These are phyloP conservation scores for Lagenaria siceraria DNA, from an alignment of 306 rosid species.

Conservation along the genomic window DNA sequence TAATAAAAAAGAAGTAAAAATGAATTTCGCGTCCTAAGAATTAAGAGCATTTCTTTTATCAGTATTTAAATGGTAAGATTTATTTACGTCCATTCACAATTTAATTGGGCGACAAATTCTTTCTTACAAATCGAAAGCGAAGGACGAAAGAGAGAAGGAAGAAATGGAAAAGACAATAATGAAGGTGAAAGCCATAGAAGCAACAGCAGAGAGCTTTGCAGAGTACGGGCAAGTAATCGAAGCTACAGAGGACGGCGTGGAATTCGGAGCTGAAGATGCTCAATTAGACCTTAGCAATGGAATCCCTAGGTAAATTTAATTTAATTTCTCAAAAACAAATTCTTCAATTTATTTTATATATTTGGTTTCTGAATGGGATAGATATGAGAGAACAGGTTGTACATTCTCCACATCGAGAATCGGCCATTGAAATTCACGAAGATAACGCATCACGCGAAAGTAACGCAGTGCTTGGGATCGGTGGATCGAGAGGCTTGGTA, in stretches of 20 bases:
- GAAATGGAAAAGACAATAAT: no score
- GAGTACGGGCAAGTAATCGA: slow-evolving; percentile 64
- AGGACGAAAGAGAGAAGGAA: no score
- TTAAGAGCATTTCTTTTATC: no score
- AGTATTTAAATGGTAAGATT: no score
- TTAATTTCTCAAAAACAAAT: no score
- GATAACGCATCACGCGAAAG: slow-evolving; percentile 75
- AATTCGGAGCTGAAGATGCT: slow-evolving; percentile 64
- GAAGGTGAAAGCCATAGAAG: slow-evolving; percentile 47
- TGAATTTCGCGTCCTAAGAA: no score
- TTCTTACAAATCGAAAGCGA: no score
- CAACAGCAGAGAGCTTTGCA: slow-evolving; percentile 42
- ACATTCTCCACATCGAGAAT: slow-evolving; percentile 54
- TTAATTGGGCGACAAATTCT: no score
- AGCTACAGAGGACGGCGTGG: slow-evolving; percentile 37
- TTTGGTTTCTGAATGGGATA: not conserved
- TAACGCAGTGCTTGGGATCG: slow-evolving; percentile 88
- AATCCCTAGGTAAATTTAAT: slow-evolving; percentile 58
- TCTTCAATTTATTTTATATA: not conserved
- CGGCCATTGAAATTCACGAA: slow-evolving; percentile 36
- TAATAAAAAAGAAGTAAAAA: no score
- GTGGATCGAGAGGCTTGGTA: slow-evolving; percentile 69
- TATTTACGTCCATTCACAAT: no score
- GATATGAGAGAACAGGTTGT: slow-evolving; percentile 31
- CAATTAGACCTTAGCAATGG: slow-evolving; percentile 65